Percentiles rank a stretch among this genome's conserved stretches.
Evolutionary conservation across 2,329 filamentous ascomycete species (phyloP).

Genomic region (Teratosphaeria gauchensis): DNA sequence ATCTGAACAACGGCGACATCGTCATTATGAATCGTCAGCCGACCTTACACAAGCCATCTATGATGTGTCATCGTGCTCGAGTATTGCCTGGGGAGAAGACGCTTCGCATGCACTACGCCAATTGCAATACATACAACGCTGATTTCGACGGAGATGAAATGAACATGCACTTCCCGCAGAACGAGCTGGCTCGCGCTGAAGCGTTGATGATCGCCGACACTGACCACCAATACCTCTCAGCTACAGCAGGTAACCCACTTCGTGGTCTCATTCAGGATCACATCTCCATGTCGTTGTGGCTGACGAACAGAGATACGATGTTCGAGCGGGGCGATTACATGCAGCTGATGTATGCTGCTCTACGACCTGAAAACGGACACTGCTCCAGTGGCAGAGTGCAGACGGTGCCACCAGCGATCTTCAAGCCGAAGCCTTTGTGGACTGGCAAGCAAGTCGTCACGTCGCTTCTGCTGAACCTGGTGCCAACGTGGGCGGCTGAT

Average conservation of each 20-base stretch:
- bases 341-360: conserved; percentile 80
- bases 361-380: conserved; percentile 84
- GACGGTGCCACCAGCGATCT: conserved; percentile 68
- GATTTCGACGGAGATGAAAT: conserved; percentile 99
- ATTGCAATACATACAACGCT: conserved; percentile 98
- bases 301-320: conserved; percentile 86
- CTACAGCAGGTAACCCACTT: conserved; percentile 84
- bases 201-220: conserved; percentile 90
- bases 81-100: conserved; percentile 93
- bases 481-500: conserved; percentile 53
- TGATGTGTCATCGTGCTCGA: conserved; percentile 93
- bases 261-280: conserved; percentile 98
- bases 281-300: conserved; percentile 82
- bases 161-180: conserved; percentile 99
- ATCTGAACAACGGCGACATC: conserved; percentile 92
- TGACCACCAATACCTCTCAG: conserved; percentile 92
- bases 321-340: conserved; percentile 84
- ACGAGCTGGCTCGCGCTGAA: conserved; percentile 86
- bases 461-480: conserved; percentile 86
- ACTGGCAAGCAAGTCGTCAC: conserved; percentile 95
- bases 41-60: conserved; percentile 95
- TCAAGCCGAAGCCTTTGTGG: conserved; percentile 76
- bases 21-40: conserved; percentile 98
- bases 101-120: conserved; percentile 98
- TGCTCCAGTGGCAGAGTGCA: conserved; percentile 74